Conservation (phyloP, 805 yeast genomes). For the Pichia rugopelliculosa region DNA sequence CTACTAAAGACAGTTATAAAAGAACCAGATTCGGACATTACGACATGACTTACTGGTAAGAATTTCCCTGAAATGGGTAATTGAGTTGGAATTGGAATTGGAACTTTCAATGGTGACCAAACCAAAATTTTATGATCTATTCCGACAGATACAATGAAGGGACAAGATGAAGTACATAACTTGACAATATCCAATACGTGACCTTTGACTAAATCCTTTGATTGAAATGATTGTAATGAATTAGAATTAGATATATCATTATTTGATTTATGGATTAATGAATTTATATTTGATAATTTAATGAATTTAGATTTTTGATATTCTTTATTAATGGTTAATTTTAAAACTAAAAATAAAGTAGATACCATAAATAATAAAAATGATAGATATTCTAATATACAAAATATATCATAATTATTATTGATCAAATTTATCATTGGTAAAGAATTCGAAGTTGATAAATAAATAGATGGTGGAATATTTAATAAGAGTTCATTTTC, state of each 20-base stretch:
- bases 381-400: conserved; percentile 48
- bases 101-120: conserved; percentile 62
- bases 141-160: conserved; percentile 64
- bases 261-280: neutral
- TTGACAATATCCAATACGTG: conserved; percentile 59
- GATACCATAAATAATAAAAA: conserved; percentile 46
- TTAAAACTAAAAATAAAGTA: conserved; percentile 38
- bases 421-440: conserved; percentile 14
- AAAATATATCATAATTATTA: conserved; percentile 42
- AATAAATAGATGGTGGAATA: neutral
- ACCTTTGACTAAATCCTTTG: conserved; percentile 38
- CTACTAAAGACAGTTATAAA: conserved; percentile 48
- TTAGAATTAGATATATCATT: neutral
- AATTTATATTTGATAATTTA: neutral
- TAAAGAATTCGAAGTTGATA: conserved; percentile 11
- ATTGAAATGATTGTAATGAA: conserved; percentile 15
- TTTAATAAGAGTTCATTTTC: neutral
- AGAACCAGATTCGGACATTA: conserved; percentile 52
- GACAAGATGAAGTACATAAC: conserved; percentile 51
- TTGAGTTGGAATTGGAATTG: conserved; percentile 38
- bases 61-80: conserved; percentile 36
- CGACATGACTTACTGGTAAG: conserved; percentile 57
- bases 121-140: conserved; percentile 64
- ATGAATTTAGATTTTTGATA: conserved; percentile 12
- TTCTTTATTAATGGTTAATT: conserved; percentile 27